Percentiles rank a stretch among this genome's conserved stretches.
Conservation (phyloP, 768 basidiomycete species). For the Leccinum boreale region DNA sequence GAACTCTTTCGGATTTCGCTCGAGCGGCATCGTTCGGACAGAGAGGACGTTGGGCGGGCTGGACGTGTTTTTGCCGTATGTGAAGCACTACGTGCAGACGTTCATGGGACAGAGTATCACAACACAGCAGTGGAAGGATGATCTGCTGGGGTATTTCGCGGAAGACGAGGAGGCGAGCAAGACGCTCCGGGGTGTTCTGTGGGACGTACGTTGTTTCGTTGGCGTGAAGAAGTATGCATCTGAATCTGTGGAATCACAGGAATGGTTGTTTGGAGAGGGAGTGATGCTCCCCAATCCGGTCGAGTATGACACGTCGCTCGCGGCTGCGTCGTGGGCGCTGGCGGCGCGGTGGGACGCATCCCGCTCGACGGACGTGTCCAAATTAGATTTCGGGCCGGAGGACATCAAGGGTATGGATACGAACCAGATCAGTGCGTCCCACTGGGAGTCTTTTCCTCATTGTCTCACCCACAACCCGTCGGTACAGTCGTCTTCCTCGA, state of each 20-base stretch:
- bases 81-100: slow-evolving; percentile 75
- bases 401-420: slow-evolving; percentile 68
- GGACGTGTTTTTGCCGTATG: slow-evolving; percentile 81
- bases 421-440: slow-evolving; percentile 66
- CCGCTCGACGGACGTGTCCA: slow-evolving; percentile 43
- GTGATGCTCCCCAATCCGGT: slow-evolving; percentile 66
- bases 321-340: slow-evolving; percentile 64
- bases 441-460: too few relatives aligned
- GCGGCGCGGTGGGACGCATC: slow-evolving; percentile 74
- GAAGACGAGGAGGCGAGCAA: slow-evolving; percentile 55
- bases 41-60: slow-evolving; percentile 16
- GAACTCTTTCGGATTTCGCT: background rate
- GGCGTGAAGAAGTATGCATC: background rate
- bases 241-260: slow-evolving; percentile 35
- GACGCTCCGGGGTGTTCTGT: slow-evolving; percentile 67
- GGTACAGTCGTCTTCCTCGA: slow-evolving; percentile 78
- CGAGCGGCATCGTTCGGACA: background rate
- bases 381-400: slow-evolving; percentile 50
- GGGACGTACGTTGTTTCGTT: slow-evolving; percentile 55
- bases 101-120: slow-evolving; percentile 83
- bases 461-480: too few relatives aligned
- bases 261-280: slow-evolving; percentile 84
- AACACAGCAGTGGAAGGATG: slow-evolving; percentile 78
- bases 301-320: slow-evolving; percentile 72
- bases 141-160: slow-evolving; percentile 70